Conservation (phyloP, 1,139 yeast genomes). For the Hansenula sp. region DNA sequence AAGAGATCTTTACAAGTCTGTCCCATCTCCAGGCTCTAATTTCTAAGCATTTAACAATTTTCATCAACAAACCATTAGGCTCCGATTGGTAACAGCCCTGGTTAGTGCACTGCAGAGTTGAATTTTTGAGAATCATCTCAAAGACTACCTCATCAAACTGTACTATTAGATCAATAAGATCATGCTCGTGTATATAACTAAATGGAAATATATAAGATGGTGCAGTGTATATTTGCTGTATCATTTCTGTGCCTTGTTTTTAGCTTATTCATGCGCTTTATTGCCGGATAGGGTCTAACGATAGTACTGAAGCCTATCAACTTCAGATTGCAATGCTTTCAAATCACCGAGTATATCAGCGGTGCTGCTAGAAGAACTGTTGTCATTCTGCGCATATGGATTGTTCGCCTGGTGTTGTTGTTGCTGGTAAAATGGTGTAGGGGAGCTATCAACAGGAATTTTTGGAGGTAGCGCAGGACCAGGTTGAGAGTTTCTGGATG, state of each 20-base stretch:
- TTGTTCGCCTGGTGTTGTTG: slow-evolving; percentile 7
- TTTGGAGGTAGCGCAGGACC: slow-evolving; percentile 19
- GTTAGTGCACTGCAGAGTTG: no score
- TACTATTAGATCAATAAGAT: no score
- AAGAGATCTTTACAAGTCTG: no score
- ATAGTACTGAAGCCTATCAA: slow-evolving; percentile 38
- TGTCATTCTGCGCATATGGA: slow-evolving; percentile 10
- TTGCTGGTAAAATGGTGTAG: slow-evolving; percentile 7
- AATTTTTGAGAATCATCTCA: no score
- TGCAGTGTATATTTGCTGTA: no score
- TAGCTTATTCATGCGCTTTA: no score
- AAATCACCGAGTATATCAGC: slow-evolving; percentile 56
- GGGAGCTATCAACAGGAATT: slow-evolving; percentile 8
- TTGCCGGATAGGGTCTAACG: neutral
- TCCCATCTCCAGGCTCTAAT: neutral
- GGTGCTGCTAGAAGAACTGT: slow-evolving; percentile 32
- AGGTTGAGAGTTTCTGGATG: slow-evolving; percentile 20
- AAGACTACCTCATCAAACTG: no score
- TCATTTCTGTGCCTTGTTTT: no score
- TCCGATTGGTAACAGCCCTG: neutral
- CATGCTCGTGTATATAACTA: no score
- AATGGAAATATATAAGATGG: no score
- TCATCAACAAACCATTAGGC: slow-evolving; percentile 1
- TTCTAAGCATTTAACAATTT: neutral
- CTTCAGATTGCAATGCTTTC: slow-evolving; percentile 61